Evolutionary conservation across 345 rosid genomes (phyloP), one percentile per base, ranked within the genome.

Genomic region (Salix purpurea): DNA sequence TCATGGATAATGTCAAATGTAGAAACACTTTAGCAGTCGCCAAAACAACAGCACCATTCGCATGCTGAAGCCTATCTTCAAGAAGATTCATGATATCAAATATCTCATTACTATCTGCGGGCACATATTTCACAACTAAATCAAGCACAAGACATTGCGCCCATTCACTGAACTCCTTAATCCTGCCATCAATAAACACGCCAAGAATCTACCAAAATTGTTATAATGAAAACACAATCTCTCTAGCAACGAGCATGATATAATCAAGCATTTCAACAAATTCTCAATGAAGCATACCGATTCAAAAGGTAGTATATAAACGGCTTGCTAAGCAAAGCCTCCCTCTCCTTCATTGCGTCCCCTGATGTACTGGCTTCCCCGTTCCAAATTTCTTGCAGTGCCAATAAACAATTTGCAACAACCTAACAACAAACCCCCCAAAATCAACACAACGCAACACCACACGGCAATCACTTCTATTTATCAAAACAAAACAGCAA

Each of bases 21-120:
- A 96, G 85, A 84, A 96, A 96, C 65, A 96, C 88, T 87, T 92
- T 96, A 82, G 87, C 86, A 58, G 95, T 90, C 64, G 99, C 94
- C 80, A 96, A 86, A 67, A 96, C 99, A 80, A 96, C 98, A 79
- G 98, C 99, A 74, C 99, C 98, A 89, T 96, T 96, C 74, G 99
- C 99, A 86, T 96, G 98, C 78, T 96, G 97, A 82, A 96, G 99
- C 83, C 99, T 92, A 89, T 96, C 99, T 84, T 93, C 99, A 74
- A 96, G 91, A 83, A 96, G 94, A 87, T 96, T 96, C 99, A 96
- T 96, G 75, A 93, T 89, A 83, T 96, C 98, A 86, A 96, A 96
- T 83, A 91, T 93, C 83, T 96, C 98, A 87, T 86, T 91, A 83
- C 80, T 88, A 67, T 93, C 99, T 36, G 92, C 77, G 0, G 98